Percentiles rank a stretch among this genome's conserved stretches.
phyloP scores from a whole-genome alignment of 768 basidiomycete species.

The Mycena leptocephala region DNA sequence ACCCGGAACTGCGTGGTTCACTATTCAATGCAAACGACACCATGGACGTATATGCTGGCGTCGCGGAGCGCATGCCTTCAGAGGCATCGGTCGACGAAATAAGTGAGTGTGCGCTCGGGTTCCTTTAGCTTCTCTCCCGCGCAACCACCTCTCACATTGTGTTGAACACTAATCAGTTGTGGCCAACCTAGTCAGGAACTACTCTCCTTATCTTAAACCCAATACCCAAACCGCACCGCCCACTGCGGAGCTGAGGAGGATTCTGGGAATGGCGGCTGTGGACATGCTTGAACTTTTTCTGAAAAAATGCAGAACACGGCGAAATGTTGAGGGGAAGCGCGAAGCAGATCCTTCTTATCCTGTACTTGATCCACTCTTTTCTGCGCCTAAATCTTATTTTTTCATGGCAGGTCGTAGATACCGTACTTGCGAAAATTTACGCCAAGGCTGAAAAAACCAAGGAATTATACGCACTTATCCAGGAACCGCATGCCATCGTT shows the following conservation, averaged over 20 bases:
- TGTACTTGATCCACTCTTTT: conserved; percentile 10
- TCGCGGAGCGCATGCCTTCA: conserved; percentile 78
- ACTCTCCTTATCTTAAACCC: conserved; percentile 88
- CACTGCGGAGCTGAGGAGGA: conserved; percentile 77
- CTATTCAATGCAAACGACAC: conserved; percentile 71
- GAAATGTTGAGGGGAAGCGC: conserved; percentile 46
- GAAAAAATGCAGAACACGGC: conserved; percentile 70
- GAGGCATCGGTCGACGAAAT: conserved; percentile 86
- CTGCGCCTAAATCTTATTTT: neutral
- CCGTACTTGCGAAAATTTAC: conserved; percentile 83
- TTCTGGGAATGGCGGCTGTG: conserved; percentile 75
- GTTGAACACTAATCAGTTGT: conserved; percentile 86
- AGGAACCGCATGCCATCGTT: conserved; percentile 68
- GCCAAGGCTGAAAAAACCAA: conserved; percentile 72
- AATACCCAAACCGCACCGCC: conserved; percentile 79
- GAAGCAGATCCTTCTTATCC: conserved; percentile 35
- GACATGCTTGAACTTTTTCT: conserved; percentile 86
- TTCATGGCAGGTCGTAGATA: conserved; percentile 79
- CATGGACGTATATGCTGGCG: conserved; percentile 82
- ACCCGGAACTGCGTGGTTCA: conserved; percentile 79
- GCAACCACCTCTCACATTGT: conserved; percentile 48
- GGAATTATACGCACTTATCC: conserved; percentile 74
- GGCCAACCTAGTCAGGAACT: conserved; percentile 92
- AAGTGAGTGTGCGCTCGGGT: conserved; percentile 73
- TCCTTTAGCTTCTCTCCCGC: conserved; percentile 38